Percentiles rank a stretch among this genome's conserved stretches.
Evolutionary conservation across 345 rosid genomes (phyloP).

Genomic region (Diplotaxis tenuifolia): DNA sequence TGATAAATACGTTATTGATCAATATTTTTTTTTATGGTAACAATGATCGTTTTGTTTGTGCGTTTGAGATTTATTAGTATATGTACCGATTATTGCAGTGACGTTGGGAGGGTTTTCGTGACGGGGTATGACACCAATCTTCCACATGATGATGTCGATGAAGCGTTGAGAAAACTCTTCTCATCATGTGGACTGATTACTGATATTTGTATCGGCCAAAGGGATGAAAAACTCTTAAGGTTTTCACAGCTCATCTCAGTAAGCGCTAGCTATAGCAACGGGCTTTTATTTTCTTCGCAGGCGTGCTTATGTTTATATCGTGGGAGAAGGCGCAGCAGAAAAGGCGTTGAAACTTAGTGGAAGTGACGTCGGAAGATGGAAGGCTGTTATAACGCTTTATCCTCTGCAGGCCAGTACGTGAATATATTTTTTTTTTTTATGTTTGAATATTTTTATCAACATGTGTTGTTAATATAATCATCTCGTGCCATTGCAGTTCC

Average conservation of each 20-base stretch:
- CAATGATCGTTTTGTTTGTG: too few species aligned
- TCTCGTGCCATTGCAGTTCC: background rate
- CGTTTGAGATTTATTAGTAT: too few species aligned
- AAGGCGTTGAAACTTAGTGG: background rate
- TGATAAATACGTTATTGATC: too few species aligned
- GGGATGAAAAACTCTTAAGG: background rate
- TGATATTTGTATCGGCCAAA: background rate
- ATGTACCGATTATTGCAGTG: background rate
- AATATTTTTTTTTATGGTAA: too few species aligned
- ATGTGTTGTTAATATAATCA: too few species aligned
- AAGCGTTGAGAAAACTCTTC: background rate
- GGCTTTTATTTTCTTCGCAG: background rate
- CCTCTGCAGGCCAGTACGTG: background rate
- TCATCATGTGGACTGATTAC: constrained; percentile 14
- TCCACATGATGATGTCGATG: background rate
- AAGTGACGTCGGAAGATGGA: background rate
- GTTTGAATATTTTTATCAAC: too few species aligned
- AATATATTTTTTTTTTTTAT: background rate
- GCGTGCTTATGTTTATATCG: background rate
- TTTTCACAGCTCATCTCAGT: background rate
- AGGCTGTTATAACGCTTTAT: background rate
- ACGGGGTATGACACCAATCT: background rate
- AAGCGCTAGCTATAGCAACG: too few species aligned
- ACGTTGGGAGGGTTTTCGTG: background rate
- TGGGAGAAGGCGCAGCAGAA: background rate